Evolutionary conservation across 73 alveolate species (phyloP), one percentile per base, ranked within the genome.

Genomic region (Paramecium sexaurelia): DNA sequence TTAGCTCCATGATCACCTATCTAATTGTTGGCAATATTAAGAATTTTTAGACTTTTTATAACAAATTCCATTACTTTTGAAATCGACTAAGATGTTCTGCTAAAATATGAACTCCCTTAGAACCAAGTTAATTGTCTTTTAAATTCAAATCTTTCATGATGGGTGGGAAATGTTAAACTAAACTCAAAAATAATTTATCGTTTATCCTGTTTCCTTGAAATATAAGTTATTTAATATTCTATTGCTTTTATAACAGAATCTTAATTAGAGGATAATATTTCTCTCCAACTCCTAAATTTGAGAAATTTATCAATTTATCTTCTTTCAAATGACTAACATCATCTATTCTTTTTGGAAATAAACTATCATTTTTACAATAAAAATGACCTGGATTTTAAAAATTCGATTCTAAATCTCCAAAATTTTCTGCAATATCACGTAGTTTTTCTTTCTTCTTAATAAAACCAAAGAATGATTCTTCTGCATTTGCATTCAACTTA

Each of bases 271-370:
- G 90, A n/a, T 40, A 43, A 41, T 78, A 78, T 20, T 78, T 40
- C 45, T 20, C 32, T 24, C 39, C 55, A 3, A 78, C 71, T 19
- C 73, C 43, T 10, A 78, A 41, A 39, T 39, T 41, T 22, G 73
- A 19, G 8, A 78, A 43, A 43, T 78, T 78, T 24, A 78, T 37
- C 71, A 29, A 22, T 45, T 78, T 78, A 24, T 39, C 55, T 9
- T 78, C 90, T 39, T 13, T 40, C 13, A 78, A 43, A 45, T 33
- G 43, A 39, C 29, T 41, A 2, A 75, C 45, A 29, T 37, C 43
- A 39, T 78, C 90, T 41, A 78, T 78, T 45, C 73, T 78, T 78
- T 78, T 78, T 39, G 90, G 90, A 78, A 78, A 78, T 9, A 78
- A 39, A 20, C 10, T 45, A 78, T 78, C 90, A 78, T 78, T 78